phyloP scores from a whole-genome alignment of 345 rosid genomes.

The Brassica incana region DNA sequence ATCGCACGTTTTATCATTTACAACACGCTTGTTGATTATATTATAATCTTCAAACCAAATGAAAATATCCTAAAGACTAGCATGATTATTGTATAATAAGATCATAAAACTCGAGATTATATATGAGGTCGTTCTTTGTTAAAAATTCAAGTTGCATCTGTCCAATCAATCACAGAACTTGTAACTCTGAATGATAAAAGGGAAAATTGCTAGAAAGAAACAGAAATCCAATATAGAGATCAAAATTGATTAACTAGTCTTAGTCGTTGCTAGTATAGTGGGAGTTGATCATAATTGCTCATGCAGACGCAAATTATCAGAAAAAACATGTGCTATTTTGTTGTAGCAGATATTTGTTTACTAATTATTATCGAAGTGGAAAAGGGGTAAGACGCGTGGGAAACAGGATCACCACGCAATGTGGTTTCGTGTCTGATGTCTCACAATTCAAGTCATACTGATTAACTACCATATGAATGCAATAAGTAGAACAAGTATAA shows the following conservation, averaged over 20 bases:
- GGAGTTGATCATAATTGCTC: slow-evolving; percentile 19
- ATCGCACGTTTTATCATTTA: not conserved
- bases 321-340: slow-evolving; percentile 24
- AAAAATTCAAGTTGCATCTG: not conserved
- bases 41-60: not conserved
- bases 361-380: not conserved
- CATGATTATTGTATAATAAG: not conserved
- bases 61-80: not conserved
- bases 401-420: slow-evolving; percentile 17
- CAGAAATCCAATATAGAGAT: not conserved
- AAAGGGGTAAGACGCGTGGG: slow-evolving; percentile 32
- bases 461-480: not conserved
- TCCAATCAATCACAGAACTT: slow-evolving; percentile 10
- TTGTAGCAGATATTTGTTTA: slow-evolving; percentile 3
- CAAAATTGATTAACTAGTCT: slow-evolving; percentile 17
- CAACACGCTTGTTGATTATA: not conserved
- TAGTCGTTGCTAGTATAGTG: slow-evolving; percentile 14
- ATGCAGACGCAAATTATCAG: slow-evolving; percentile 9
- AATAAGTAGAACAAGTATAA: not conserved
- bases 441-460: slow-evolving; percentile 9
- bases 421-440: slow-evolving; percentile 23
- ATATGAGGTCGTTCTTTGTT: not conserved
- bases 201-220: not conserved
- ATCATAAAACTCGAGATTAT: slow-evolving; percentile 2
- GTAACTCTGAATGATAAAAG: slow-evolving; percentile 3